Conservation (phyloP, 2,329 filamentous ascomycete species). For the Penicillium italicum region DNA sequence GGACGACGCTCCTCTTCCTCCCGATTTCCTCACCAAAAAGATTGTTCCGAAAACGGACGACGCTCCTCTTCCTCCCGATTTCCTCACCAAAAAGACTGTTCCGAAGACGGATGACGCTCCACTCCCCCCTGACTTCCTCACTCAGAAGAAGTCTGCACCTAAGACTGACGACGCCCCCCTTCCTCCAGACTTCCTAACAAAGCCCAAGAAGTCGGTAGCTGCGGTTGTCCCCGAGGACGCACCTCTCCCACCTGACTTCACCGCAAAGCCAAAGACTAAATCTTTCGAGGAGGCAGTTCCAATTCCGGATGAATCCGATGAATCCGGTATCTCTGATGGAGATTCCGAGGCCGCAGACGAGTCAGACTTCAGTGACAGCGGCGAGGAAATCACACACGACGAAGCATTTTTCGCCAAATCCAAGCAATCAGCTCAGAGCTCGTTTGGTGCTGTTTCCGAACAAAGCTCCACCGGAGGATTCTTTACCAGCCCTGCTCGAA, state of each 20-base stretch:
- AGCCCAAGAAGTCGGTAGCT: slow-evolving; percentile 9
- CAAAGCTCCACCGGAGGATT: slow-evolving; percentile 39
- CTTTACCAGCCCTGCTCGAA: slow-evolving; percentile 39
- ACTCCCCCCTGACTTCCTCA: slow-evolving; percentile 21
- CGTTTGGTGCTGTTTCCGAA: slow-evolving; percentile 40
- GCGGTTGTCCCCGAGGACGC: slow-evolving; percentile 16
- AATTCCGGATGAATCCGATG: slow-evolving; percentile 35
- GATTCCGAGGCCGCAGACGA: slow-evolving; percentile 34
- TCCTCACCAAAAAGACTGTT: slow-evolving; percentile 16
- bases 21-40: slow-evolving; percentile 12
- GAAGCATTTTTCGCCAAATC: slow-evolving; percentile 34
- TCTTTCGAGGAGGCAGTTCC: slow-evolving; percentile 25
- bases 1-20: slow-evolving; percentile 24
- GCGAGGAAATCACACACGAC: slow-evolving; percentile 46
- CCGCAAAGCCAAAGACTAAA: slow-evolving; percentile 18
- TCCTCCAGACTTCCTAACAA: slow-evolving; percentile 30
- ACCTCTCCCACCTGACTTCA: slow-evolving; percentile 25
- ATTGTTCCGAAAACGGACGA: background rate
- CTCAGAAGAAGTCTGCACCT: background rate
- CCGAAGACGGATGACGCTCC: slow-evolving; percentile 22
- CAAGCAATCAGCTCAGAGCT: slow-evolving; percentile 44
- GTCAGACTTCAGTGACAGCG: slow-evolving; percentile 47
- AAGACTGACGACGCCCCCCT: slow-evolving; percentile 14
- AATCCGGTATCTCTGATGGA: slow-evolving; percentile 12
- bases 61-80: slow-evolving; percentile 20